These are phyloP conservation scores for Leccinum aurantiacum DNA, from an alignment of 768 basidiomycete genomes.

Conservation along the genomic window DNA sequence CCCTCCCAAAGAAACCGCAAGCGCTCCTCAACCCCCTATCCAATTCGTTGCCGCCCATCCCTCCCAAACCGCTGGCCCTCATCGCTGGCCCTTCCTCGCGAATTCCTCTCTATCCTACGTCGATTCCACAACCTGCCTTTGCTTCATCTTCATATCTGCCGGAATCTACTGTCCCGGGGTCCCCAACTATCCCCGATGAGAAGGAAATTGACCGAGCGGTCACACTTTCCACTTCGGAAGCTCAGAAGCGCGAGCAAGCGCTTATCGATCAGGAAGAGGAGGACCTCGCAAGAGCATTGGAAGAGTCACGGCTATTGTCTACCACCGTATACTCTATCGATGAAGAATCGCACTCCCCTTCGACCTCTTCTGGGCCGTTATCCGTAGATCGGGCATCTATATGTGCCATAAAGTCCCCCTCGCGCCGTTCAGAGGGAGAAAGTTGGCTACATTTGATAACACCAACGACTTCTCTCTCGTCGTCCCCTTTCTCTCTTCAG, in stretches of 20 bases:
- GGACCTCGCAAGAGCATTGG: constrained; percentile 62
- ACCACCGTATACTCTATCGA: constrained; percentile 11
- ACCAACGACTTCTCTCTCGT: constrained; percentile 24
- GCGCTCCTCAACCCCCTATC: constrained; percentile 32
- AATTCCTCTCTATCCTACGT: constrained; percentile 35
- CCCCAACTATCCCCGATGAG: constrained; percentile 36
- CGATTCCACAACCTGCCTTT: constrained; percentile 24
- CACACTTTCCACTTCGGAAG: constrained; percentile 45
- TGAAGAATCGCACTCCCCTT: constrained; percentile 6
- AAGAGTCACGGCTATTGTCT: constrained; percentile 45
- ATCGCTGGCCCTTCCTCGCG: constrained; percentile 19
- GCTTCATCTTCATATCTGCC: constrained; percentile 8
- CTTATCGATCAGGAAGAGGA: constrained; percentile 52
- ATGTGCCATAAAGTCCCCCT: constrained; percentile 14
- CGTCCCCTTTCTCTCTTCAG: constrained; percentile 17
- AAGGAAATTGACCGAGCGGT: constrained; percentile 50
- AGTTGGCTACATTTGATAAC: constrained; percentile 35
- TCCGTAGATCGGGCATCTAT: constrained; percentile 19
- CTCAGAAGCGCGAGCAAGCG: constrained; percentile 27
- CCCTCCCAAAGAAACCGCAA: constrained; percentile 32
- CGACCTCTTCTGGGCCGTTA: constrained; percentile 6
- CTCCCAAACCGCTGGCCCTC: constrained; percentile 38
- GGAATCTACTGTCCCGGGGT: constrained; percentile 4
- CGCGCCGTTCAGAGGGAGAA: constrained; percentile 26
- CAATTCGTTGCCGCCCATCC: constrained; percentile 38